These are phyloP conservation scores for Lasiosphaeria hispida DNA, from an alignment of 495 filamentous ascomycete species.

Conservation along the genomic window DNA sequence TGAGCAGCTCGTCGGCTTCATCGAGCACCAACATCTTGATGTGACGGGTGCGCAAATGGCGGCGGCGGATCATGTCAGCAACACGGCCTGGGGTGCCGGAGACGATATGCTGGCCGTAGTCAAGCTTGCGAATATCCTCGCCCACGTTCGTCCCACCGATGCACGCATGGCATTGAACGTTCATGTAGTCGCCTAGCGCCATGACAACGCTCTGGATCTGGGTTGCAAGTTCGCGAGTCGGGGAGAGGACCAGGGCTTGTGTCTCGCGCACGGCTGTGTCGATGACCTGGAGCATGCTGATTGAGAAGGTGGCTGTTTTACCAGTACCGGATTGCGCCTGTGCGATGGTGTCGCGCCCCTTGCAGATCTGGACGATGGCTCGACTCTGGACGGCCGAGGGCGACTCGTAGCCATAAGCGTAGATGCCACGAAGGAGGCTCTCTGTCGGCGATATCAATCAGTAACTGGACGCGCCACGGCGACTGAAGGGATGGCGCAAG, in stretches of 20 bases:
- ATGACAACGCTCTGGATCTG: slow-evolving; percentile 99
- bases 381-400: slow-evolving; percentile 96
- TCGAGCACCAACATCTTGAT: slow-evolving; percentile 99
- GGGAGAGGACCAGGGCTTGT: slow-evolving; percentile 93
- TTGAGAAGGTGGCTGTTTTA: slow-evolving; percentile 99
- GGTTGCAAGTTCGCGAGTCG: slow-evolving; percentile 95
- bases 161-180: slow-evolving; percentile 97
- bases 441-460: slow-evolving; percentile 44
- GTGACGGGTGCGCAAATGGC: slow-evolving; percentile 85
- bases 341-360: slow-evolving; percentile 96
- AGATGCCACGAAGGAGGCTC: slow-evolving; percentile 93
- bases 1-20: slow-evolving; percentile 96
- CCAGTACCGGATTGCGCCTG: slow-evolving; percentile 99
- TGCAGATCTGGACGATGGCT: slow-evolving; percentile 98
- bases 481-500: not conserved
- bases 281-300: slow-evolving; percentile 96
- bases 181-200: slow-evolving; percentile 99
- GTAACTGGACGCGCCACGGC: not conserved
- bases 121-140: slow-evolving; percentile 95
- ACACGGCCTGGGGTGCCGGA: slow-evolving; percentile 97
- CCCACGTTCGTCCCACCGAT: slow-evolving; percentile 97
- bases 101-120: slow-evolving; percentile 94
- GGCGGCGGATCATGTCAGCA: slow-evolving; percentile 97
- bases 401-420: slow-evolving; percentile 97
- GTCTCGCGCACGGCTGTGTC: slow-evolving; percentile 90